phyloP scores from a whole-genome alignment of 2,329 filamentous ascomycete genomes.

The Lachnellula arida region DNA sequence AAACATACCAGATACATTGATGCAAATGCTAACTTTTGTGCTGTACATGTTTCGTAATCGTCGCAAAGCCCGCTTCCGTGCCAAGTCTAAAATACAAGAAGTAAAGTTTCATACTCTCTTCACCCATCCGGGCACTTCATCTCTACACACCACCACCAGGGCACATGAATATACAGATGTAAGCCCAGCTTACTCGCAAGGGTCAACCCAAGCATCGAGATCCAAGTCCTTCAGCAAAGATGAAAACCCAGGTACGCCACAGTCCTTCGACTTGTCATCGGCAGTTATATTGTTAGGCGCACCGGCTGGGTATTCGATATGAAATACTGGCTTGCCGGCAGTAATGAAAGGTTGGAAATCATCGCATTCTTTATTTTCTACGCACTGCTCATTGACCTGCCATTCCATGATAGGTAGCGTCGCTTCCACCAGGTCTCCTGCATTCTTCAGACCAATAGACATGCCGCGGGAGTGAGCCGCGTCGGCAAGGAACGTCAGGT shows the following conservation, averaged over 20 bases:
- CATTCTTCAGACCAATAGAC: slow-evolving; percentile 66
- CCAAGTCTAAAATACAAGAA: no score
- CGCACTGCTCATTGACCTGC: slow-evolving; percentile 67
- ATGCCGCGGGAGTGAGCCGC: slow-evolving; percentile 51
- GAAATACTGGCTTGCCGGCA: slow-evolving; percentile 63
- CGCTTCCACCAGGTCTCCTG: slow-evolving; percentile 51
- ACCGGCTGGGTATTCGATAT: slow-evolving; percentile 64
- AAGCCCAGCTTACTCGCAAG: slow-evolving; percentile 7
- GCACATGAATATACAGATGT: no score
- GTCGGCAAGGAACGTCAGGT: slow-evolving; percentile 54
- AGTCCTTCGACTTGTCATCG: slow-evolving; percentile 3
- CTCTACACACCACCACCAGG: no score
- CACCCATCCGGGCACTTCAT: no score
- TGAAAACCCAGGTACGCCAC: slow-evolving; percentile 14
- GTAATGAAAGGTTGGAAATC: slow-evolving; percentile 54
- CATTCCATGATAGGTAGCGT: slow-evolving; percentile 54
- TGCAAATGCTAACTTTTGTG: no score
- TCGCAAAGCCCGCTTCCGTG: no score
- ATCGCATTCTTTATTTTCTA: slow-evolving; percentile 54
- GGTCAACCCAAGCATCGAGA: slow-evolving; percentile 16
- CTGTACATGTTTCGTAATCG: no score
- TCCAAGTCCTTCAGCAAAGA: slow-evolving; percentile 16
- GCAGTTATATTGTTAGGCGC: neutral
- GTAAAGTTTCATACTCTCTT: no score
- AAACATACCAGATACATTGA: no score